Conservation (phyloP, 768 basidiomycete genomes). For the Trichaptum fuscoviolaceum region DNA sequence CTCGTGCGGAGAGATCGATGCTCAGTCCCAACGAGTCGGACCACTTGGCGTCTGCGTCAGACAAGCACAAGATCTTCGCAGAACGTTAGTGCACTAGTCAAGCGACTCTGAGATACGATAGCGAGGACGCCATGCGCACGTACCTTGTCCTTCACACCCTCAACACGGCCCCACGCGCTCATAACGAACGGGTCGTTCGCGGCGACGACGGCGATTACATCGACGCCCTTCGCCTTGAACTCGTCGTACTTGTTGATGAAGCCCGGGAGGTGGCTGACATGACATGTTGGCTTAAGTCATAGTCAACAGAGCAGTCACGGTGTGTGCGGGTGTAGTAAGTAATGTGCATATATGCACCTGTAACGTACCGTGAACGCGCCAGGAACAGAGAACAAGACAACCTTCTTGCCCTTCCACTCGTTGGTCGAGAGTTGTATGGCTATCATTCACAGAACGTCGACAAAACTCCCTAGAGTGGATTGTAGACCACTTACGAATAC, state of each 20-base stretch:
- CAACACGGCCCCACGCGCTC: conserved; percentile 31
- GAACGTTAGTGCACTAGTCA: conserved; percentile 21
- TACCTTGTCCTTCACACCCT: conserved; percentile 54
- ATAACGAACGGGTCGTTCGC: conserved; percentile 80
- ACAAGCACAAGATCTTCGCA: conserved; percentile 51
- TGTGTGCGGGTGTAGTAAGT: too few species aligned
- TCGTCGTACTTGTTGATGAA: conserved; percentile 63
- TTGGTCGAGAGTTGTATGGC: conserved; percentile 51
- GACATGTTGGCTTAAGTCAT: conserved; percentile 25
- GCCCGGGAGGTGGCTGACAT: conserved; percentile 39
- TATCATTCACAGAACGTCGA: conserved; percentile 19
- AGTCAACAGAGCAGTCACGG: too few species aligned
- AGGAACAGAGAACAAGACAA: conserved; percentile 72
- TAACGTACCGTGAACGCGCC: conserved; percentile 71
- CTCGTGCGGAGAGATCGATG: conserved; percentile 46
- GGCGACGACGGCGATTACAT: conserved; percentile 63
- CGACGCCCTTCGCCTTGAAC: conserved; percentile 74
- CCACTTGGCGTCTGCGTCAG: conserved; percentile 53
- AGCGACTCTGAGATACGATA: conserved; percentile 17
- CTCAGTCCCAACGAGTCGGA: conserved; percentile 48
- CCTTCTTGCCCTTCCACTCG: conserved; percentile 77
- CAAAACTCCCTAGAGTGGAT: neutral
- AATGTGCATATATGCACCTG: too few species aligned
- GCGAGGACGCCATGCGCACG: conserved; percentile 37
- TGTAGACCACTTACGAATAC: conserved; percentile 46